Evolutionary conservation across 345 rosid genomes (phyloP).

Genomic region (Excoecaria agallocha): DNA sequence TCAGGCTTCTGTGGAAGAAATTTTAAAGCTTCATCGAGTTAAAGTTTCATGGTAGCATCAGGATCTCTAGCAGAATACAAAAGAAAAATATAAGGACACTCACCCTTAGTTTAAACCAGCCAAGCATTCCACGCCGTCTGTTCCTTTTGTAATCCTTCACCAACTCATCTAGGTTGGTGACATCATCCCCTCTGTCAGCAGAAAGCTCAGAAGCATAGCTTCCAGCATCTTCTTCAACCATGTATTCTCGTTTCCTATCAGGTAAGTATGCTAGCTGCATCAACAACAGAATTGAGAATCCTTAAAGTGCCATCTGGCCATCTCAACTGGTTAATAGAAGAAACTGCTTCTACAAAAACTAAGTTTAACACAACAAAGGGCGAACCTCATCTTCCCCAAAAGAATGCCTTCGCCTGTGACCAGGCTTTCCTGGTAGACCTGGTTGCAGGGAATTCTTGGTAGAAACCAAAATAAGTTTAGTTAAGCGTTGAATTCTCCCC

Average conservation of each 20-base stretch:
- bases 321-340: conserved; percentile 6
- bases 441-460: conserved; percentile 60
- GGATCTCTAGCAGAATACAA: neutral
- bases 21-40: conserved; percentile 10
- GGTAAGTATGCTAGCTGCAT: conserved; percentile 76
- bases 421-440: conserved; percentile 47
- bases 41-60: neutral
- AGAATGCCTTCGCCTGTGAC: conserved; percentile 64
- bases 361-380: conserved; percentile 6
- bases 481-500: conserved; percentile 72
- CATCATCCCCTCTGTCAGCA: conserved; percentile 51
- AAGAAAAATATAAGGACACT: conserved; percentile 14
- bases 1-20: conserved; percentile 65
- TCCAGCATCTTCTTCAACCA: conserved; percentile 55
- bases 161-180: conserved; percentile 58
- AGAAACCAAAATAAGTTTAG: conserved; percentile 67
- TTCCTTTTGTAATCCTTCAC: conserved; percentile 65
- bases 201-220: conserved; percentile 60
- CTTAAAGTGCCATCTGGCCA: neutral
- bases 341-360: conserved; percentile 7
- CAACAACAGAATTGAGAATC: conserved; percentile 17
- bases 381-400: conserved; percentile 77
- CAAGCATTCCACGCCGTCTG: conserved; percentile 78
- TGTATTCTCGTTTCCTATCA: conserved; percentile 64
- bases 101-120: conserved; percentile 85